Percentiles rank a stretch among this genome's conserved stretches.
phyloP scores from a whole-genome alignment of 495 filamentous ascomycete genomes.

The Thermothielavioides terrestris region DNA sequence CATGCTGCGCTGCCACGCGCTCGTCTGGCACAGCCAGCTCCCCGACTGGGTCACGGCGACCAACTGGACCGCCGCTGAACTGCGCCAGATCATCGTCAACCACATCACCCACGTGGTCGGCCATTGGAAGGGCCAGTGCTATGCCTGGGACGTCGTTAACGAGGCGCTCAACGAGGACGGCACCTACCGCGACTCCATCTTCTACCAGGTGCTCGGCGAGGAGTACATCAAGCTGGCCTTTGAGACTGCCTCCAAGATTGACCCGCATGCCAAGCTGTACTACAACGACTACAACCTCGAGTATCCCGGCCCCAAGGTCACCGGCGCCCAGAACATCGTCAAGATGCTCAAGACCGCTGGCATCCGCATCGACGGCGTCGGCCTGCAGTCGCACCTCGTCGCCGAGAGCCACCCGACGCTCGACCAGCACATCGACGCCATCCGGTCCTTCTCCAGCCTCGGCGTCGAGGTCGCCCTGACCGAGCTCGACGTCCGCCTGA shows the following conservation, averaged over 20 bases:
- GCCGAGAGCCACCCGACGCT: slow-evolving; percentile 44
- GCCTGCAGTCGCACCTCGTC: slow-evolving; percentile 54
- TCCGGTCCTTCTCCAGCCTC: slow-evolving; percentile 40
- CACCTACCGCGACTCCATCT: slow-evolving; percentile 46
- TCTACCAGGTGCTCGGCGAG: slow-evolving; percentile 49
- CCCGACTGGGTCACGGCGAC: slow-evolving; percentile 47
- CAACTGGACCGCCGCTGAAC: slow-evolving; percentile 44
- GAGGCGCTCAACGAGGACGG: slow-evolving; percentile 63
- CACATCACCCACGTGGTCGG: slow-evolving; percentile 47
- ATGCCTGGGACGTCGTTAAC: slow-evolving; percentile 58
- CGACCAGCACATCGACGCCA: slow-evolving; percentile 40
- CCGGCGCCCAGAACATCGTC: slow-evolving; percentile 46
- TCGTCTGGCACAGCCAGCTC: slow-evolving; percentile 55
- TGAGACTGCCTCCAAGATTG: slow-evolving; percentile 40
- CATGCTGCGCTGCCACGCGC: slow-evolving; percentile 48
- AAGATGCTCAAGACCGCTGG: slow-evolving; percentile 44
- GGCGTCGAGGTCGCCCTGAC: slow-evolving; percentile 55
- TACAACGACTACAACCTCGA: slow-evolving; percentile 68
- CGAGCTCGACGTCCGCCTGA: slow-evolving; percentile 53
- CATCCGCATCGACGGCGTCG: slow-evolving; percentile 55
- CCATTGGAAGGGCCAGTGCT: slow-evolving; percentile 50
- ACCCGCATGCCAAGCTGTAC: slow-evolving; percentile 54
- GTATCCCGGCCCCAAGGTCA: slow-evolving; percentile 27
- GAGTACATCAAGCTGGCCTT: slow-evolving; percentile 53
- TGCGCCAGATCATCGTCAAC: slow-evolving; percentile 43